Conservation (phyloP, 164 flowering plant species). For the Vitis rupestris region DNA sequence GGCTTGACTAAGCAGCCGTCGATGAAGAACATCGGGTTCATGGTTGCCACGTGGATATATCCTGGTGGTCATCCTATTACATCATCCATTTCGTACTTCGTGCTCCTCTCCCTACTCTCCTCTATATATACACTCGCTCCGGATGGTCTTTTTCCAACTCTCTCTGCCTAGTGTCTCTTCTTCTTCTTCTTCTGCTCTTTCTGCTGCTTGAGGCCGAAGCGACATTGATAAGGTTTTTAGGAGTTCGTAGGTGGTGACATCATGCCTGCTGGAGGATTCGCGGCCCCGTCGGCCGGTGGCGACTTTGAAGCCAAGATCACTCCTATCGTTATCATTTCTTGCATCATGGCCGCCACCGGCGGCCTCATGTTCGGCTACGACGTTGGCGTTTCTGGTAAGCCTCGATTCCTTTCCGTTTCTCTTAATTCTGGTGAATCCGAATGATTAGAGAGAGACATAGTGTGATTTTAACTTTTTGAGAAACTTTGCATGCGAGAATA, state of each 20-base stretch:
- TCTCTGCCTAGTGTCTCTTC: not conserved
- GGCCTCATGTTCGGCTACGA: constrained; percentile 99
- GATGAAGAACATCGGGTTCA: not conserved
- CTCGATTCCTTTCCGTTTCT: not conserved
- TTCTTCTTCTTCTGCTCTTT: not conserved
- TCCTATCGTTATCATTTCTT: constrained; percentile 86
- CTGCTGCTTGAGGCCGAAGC: not conserved
- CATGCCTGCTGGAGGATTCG: constrained; percentile 71
- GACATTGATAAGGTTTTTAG: not conserved
- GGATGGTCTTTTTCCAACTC: not conserved
- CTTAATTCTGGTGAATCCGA: not conserved
- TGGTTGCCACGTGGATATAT: constrained; percentile 17
- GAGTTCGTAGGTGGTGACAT: not conserved
- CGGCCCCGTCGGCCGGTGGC: constrained; percentile 36
- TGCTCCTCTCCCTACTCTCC: not conserved
- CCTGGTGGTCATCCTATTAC: constrained; percentile 11
- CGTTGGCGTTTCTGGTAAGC: constrained; percentile 85
- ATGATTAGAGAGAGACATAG: too few relatives aligned
- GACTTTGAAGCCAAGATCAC: constrained; percentile 91
- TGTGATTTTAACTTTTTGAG: too few relatives aligned
- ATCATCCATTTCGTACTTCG: not conserved
- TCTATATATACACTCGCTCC: not conserved
- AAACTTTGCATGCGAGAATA: too few relatives aligned
- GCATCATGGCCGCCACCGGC: constrained; percentile 96
- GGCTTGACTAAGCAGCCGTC: constrained; percentile 22